Percentiles rank a stretch among this genome's conserved stretches.
Evolutionary conservation across 805 yeast species (phyloP).

Genomic region (Yarrowia osloensis): DNA sequence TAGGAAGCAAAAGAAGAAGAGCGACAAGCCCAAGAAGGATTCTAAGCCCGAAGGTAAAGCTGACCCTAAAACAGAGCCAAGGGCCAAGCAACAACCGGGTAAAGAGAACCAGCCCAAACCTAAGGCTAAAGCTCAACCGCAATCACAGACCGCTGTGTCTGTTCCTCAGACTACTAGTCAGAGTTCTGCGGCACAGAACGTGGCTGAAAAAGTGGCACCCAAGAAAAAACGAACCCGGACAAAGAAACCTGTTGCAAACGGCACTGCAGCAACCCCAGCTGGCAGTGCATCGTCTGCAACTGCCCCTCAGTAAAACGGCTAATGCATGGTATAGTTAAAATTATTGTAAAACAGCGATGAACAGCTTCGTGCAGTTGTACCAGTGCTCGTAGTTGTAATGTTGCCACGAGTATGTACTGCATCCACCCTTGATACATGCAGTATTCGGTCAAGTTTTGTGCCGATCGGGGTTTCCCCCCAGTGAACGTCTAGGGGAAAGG

Average conservation of each 20-base stretch:
- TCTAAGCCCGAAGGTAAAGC: not conserved
- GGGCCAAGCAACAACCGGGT: conserved; percentile 1
- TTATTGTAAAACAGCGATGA: too few relatives aligned
- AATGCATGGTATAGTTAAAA: too few relatives aligned
- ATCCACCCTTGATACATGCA: too few relatives aligned
- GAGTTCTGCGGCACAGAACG: not conserved
- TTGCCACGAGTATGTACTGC: too few relatives aligned
- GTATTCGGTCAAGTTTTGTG: too few relatives aligned
- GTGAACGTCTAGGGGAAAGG: too few relatives aligned
- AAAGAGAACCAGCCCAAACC: not conserved
- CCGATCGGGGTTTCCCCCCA: too few relatives aligned
- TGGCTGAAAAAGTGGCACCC: not conserved
- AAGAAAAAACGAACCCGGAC: not conserved
- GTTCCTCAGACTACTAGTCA: not conserved
- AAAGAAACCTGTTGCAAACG: not conserved
- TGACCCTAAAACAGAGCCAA: not conserved
- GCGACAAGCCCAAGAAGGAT: not conserved
- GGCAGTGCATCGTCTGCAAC: not conserved
- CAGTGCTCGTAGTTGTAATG: too few relatives aligned
- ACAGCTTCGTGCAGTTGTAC: too few relatives aligned
- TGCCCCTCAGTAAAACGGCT: not conserved
- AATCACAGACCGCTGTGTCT: not conserved
- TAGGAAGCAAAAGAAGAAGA: not conserved
- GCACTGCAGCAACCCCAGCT: not conserved
- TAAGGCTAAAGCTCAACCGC: not conserved